Base-by-base conservation (phyloP, 345 rosid genomes). In the Gossypium anomalum region DNA sequence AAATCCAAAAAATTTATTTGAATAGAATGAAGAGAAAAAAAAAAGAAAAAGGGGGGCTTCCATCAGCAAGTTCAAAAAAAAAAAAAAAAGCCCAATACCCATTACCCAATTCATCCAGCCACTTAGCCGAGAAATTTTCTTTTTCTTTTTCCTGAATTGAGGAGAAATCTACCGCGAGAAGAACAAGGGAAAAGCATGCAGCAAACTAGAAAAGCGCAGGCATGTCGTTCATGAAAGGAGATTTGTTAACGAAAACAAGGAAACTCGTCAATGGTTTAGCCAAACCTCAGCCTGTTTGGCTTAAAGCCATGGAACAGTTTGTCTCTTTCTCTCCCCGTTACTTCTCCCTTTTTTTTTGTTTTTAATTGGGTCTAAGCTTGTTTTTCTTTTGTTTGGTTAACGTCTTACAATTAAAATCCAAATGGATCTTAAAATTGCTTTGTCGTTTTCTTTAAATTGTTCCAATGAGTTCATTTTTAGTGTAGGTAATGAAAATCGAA, bases 161-260 rank as follows among this genome's bases (percentile, higher is more conserved):
- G 68, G 19, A 14, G 23, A 64, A 38, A 64, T 38, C 67, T 1
- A 20, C 25, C 20, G 27, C 47, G 3, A 63, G 23, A 3, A n/a
- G 14, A 34, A 17, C 17, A 45, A 11, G 48, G 20, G 7, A 34
- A 52, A 25, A 34, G 38, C 6, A 34, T 6, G 38, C 38, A 34
- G 38, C 38, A 34, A 4, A 34, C 38, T 34, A 34, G 4, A 34
- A 34, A 34, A 8, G 23, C 66, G 79, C 78, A 73, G 79, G 52
- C 51, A 89, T 90, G 98, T 90, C 93, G 82, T 92, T 87, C 85
- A 85, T 80, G 97, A 92, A 83, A 83, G 98, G 98, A 76, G 89
- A 94, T 82, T 71, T 94, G 73, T 88, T 94, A 3, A 71, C 90
- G 10, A 89, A 81, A 80, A 85, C 90, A 73, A 87, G 89, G 77